These are phyloP conservation scores for Lentinula edodes DNA, from an alignment of 768 basidiomycete genomes.

Conservation along the genomic window DNA sequence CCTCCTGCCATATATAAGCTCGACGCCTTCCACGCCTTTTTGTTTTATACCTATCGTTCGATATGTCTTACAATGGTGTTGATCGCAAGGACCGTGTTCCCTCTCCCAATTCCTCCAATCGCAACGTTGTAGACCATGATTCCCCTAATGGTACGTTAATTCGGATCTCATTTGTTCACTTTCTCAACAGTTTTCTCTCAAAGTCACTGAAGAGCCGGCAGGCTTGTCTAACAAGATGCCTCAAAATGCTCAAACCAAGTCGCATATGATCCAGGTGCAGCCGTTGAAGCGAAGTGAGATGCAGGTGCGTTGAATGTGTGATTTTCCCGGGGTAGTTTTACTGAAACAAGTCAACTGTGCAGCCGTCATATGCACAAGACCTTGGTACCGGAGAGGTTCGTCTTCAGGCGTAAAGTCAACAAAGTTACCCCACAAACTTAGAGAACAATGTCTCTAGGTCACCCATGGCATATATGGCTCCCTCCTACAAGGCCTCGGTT, in stretches of 20 bases:
- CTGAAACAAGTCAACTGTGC: conserved; percentile 7
- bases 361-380: conserved; percentile 93
- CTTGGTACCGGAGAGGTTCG: conserved; percentile 59
- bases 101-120: conserved; percentile 35
- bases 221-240: conserved; percentile 25
- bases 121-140: conserved; percentile 71
- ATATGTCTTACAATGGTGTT: conserved; percentile 19
- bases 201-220: conserved; percentile 62
- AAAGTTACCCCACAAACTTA: no score
- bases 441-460: conserved; percentile 33
- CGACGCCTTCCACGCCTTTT: not conserved
- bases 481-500: conserved; percentile 66
- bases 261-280: conserved; percentile 71
- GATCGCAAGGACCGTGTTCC: conserved; percentile 52
- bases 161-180: not conserved
- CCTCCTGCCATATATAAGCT: not conserved
- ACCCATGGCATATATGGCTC: conserved; percentile 86
- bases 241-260: conserved; percentile 16
- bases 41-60: not conserved
- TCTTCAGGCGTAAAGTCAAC: no score
- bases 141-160: conserved; percentile 52
- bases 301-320: conserved; percentile 50
- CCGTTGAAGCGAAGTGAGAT: conserved; percentile 81
- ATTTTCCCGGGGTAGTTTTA: not conserved
- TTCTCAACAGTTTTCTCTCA: conserved; percentile 8